Base-by-base conservation (phyloP, 2,329 filamentous ascomycete genomes). In the Tricladium varicosporioides region DNA sequence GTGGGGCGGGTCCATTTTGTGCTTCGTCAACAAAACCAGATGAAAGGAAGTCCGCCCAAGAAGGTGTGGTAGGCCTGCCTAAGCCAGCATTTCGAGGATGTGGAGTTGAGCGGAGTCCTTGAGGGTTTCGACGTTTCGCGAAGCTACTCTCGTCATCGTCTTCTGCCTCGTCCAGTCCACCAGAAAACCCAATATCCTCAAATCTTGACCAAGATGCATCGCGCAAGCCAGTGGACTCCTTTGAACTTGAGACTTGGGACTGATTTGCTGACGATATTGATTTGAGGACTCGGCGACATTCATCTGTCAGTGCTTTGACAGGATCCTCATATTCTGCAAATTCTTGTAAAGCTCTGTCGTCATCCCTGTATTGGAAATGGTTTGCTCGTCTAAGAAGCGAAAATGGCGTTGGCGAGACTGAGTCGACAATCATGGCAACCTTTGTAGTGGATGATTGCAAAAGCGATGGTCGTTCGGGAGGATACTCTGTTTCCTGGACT, bases 181-280 rank as follows among this genome's bases (percentile, higher is more conserved):
- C 90, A 3, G 88, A 85, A 69, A 97, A 99, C 1, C 94, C 94
- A 65, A 97, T 85, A 69, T 97, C 94, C 71, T 97, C 91, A 62
- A 99, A 99, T 51, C 92, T 85, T 14, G 94, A 97, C 94, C 94
- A 99, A 0, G 92, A 95, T 16, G 92, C 90, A 71, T 97, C 92
- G 36, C 84, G 83, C 54, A 91, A 75, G 59, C 87, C 85, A 4
- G 87, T 91, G 1, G 87, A 89, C 56, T 85, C 83, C 70, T 90
- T 86, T 14, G 83, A 78, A 68, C 80, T 87, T 4, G 87, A 88
- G 13, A 86, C 83, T 53, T 88, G 85, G 0, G 91, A 94, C 71
- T 96, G 90, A 65, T 97, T 97, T 47, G 89, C 86, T 0, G 89
- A 86, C 11, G 94, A 92, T 63, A 99, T 93, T 31, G 90, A 88